Evolutionary conservation across 805 yeast genomes (phyloP).

Genomic region (Candida sithepensis): DNA sequence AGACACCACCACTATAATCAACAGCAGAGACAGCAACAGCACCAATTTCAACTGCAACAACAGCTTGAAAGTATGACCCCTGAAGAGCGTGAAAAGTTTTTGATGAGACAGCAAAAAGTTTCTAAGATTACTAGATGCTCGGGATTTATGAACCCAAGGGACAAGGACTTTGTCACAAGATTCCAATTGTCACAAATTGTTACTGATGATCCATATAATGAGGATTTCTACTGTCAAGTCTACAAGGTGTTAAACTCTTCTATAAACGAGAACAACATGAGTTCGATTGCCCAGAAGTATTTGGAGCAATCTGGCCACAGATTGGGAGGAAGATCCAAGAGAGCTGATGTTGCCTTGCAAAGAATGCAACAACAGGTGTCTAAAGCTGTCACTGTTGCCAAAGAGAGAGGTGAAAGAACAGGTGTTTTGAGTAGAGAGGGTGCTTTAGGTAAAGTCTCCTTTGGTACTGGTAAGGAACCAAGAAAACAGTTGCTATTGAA

Average conservation of each 20-base stretch:
- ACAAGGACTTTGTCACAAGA: conserved; percentile 91
- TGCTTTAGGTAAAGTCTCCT: conserved; percentile 82
- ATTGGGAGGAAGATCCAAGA: conserved; percentile 76
- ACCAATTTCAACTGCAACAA: conserved; percentile 28
- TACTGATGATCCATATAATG: conserved; percentile 94
- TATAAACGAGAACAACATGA: conserved; percentile 56
- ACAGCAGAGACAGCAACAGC: conserved; percentile 22
- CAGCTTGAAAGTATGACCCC: conserved; percentile 49
- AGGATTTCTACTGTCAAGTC: conserved; percentile 94
- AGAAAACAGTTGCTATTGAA: conserved; percentile 73
- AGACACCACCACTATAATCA: conserved; percentile 7
- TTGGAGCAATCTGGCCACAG: conserved; percentile 89
- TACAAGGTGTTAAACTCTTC: conserved; percentile 68
- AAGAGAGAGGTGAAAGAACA: conserved; percentile 67
- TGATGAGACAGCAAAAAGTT: conserved; percentile 70
- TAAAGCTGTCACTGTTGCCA: conserved; percentile 92
- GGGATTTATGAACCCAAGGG: conserved; percentile 96
- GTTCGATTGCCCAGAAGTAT: conserved; percentile 88
- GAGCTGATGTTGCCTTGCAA: conserved; percentile 88
- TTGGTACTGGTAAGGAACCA: conserved; percentile 79
- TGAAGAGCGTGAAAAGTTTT: conserved; percentile 67
- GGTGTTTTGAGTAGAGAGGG: conserved; percentile 69
- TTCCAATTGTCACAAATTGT: conserved; percentile 94
- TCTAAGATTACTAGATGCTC: conserved; percentile 74
- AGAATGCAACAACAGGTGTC: conserved; percentile 98